phyloP scores from a whole-genome alignment of 306 rosid species.

The Ochetophila trinervis region DNA sequence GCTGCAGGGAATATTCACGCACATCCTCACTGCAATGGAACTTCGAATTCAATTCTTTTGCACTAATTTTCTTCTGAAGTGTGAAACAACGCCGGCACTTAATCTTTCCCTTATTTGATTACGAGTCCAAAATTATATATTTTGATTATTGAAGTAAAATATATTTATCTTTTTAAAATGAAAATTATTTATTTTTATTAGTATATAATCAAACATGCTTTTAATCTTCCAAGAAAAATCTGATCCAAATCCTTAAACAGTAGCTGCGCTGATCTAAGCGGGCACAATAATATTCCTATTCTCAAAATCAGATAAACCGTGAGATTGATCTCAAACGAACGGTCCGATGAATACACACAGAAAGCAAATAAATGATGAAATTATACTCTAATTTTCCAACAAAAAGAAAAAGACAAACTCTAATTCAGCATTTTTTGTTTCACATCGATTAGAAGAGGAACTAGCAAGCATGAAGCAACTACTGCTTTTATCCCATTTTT shows the following conservation, averaged over 20 bases:
- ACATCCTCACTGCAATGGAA: background rate
- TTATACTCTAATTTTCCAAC: too few species aligned
- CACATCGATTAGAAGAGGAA: background rate
- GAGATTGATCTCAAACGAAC: background rate
- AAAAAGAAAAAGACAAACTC: background rate
- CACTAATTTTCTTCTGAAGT: conserved; percentile 8
- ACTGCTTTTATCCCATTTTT: background rate
- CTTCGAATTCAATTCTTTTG: conserved; percentile 40
- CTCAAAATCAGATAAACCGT: background rate
- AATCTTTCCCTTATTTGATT: background rate
- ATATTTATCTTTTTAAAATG: too few species aligned
- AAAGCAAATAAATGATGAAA: background rate
- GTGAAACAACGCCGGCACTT: conserved; percentile 4
- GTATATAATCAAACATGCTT: background rate
- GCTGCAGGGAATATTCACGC: conserved; percentile 23
- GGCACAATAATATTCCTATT: background rate
- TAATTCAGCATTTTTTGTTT: background rate
- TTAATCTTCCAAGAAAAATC: conserved; percentile 1
- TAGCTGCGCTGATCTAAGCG: background rate
- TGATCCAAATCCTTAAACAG: background rate
- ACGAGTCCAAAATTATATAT: too few species aligned
- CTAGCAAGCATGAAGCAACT: background rate
- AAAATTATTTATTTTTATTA: too few species aligned
- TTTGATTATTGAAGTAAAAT: too few species aligned
- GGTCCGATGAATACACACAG: too few species aligned